Base-by-base conservation (phyloP, 2,329 filamentous ascomycete genomes). In the Cercospora sp. region DNA sequence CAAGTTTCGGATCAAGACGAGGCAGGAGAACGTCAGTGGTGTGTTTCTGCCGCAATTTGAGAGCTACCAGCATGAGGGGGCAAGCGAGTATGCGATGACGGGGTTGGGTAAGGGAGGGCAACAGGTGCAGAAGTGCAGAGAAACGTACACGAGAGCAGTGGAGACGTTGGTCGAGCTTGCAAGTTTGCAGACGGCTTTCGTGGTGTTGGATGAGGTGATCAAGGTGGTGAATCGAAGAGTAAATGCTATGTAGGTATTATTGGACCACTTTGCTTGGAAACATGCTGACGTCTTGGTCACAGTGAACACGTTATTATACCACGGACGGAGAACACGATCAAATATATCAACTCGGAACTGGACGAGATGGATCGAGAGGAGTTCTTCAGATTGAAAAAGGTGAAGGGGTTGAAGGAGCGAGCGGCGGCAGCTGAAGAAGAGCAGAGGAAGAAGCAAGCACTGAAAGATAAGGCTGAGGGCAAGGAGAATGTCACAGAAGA, bases 141-240 rank as follows among this genome's bases (percentile, higher is more conserved):
- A 99, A 84, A 98, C 95, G 33, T 99, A 99, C 82, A 92, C 93
- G 16, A 86, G 95, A 69, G 95, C 95, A 20, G 95, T 99, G 40
- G 95, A 99, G 83, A 97, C 95, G 13, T 83, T 99, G 71, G 94
- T 98, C 1, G 94, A 98, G 82, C 85, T 98, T 72, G 94, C 94
- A 18, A 97, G 93, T 83, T 84, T 98, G 75, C 94, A 97, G 88
- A 99, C 95, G 72, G 95, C 95, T 5, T 99, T 99, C 79, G 93
- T 99, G 59, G 98, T 98, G 72, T 82, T 99, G 69, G 95, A 99
- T 79, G 95, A 99, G 81, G 95, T 99, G 66, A 99, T 99, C 83
- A 99, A 99, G 84, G 93, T 98, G 28, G 95, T 99, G 65, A 99
- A 99, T 80, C 89, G 95, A 77, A 90, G 95, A 92, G 94, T 98